Evolutionary conservation across 1,139 yeast species (phyloP).

Genomic region (Hyphopichia fennica): DNA sequence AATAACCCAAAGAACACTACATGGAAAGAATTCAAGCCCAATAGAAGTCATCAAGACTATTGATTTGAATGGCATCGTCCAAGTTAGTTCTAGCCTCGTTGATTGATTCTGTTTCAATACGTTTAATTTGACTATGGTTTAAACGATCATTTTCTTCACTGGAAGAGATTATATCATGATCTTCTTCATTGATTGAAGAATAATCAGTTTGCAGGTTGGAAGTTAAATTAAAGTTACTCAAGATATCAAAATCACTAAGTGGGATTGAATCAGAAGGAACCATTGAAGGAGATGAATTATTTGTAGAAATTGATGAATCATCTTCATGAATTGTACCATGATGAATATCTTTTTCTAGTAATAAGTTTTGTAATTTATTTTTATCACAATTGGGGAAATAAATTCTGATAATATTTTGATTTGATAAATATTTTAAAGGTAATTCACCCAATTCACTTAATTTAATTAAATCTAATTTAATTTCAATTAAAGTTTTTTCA

Average conservation of each 20-base stretch:
- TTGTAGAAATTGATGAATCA: background rate
- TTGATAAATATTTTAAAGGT: conserved; percentile 41
- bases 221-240: conserved; percentile 20
- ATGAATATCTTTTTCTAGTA: conserved; percentile 50
- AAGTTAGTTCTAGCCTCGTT: background rate
- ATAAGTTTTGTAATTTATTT: conserved; percentile 46
- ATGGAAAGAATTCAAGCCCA: conserved; percentile 16
- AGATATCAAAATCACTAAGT: conserved; percentile 20
- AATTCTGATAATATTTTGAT: conserved; percentile 42
- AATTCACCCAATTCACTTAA: conserved; percentile 51
- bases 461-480: conserved; percentile 33
- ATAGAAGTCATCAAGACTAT: conserved; percentile 19
- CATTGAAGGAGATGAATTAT: background rate
- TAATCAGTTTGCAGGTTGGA: conserved; percentile 9
- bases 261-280: conserved; percentile 1
- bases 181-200: conserved; percentile 1
- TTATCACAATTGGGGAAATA: conserved; percentile 61
- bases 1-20: background rate
- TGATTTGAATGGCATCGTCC: conserved; percentile 1
- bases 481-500: conserved; percentile 35
- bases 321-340: conserved; percentile 50
- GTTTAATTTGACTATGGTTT: conserved; percentile 24
- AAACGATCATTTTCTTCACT: conserved; percentile 8
- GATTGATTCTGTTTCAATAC: conserved; percentile 13
- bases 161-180: conserved; percentile 19